phyloP scores from a whole-genome alignment of 2,329 filamentous ascomycete genomes.

The Alternaria ventricosa region DNA sequence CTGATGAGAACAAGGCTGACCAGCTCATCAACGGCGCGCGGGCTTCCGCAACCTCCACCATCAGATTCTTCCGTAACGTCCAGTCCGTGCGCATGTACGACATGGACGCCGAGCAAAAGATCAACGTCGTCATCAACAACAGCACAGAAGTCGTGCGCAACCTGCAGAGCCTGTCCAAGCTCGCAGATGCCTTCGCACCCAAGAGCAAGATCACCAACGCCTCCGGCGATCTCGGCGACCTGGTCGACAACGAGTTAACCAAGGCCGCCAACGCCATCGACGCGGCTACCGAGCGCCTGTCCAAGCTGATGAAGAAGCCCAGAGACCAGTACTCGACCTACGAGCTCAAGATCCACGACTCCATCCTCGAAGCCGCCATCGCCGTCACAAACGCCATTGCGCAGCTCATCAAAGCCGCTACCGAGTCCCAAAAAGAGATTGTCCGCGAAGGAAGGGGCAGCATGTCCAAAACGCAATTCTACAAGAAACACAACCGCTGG shows the following conservation, averaged over 20 bases:
- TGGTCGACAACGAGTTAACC: constrained; percentile 88
- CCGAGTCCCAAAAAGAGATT: constrained; percentile 92
- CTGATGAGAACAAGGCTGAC: constrained; percentile 93
- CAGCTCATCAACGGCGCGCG: constrained; percentile 82
- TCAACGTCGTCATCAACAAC: constrained; percentile 94
- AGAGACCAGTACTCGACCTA: constrained; percentile 94
- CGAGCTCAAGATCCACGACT: constrained; percentile 94
- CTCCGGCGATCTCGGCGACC: constrained; percentile 86
- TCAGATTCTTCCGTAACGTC: constrained; percentile 92
- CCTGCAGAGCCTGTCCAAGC: constrained; percentile 89
- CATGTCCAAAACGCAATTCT: constrained; percentile 89
- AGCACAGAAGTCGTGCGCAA: constrained; percentile 96
- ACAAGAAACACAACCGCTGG: constrained; percentile 99
- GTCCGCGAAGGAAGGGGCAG: constrained; percentile 89
- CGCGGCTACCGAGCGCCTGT: constrained; percentile 84
- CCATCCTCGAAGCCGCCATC: constrained; percentile 89
- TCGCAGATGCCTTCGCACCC: constrained; percentile 89
- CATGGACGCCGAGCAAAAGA: constrained; percentile 89
- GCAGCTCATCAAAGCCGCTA: constrained; percentile 92
- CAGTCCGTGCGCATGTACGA: constrained; percentile 94
- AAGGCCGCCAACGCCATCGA: constrained; percentile 97
- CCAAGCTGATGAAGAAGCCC: constrained; percentile 95
- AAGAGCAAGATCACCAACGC: constrained; percentile 81
- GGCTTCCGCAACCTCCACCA: constrained; percentile 82
- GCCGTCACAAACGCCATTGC: constrained; percentile 94